Evolutionary conservation across 352 stramenopile species (phyloP), one percentile per base, ranked within the genome.

Genomic region (Phytophthora capsici): DNA sequence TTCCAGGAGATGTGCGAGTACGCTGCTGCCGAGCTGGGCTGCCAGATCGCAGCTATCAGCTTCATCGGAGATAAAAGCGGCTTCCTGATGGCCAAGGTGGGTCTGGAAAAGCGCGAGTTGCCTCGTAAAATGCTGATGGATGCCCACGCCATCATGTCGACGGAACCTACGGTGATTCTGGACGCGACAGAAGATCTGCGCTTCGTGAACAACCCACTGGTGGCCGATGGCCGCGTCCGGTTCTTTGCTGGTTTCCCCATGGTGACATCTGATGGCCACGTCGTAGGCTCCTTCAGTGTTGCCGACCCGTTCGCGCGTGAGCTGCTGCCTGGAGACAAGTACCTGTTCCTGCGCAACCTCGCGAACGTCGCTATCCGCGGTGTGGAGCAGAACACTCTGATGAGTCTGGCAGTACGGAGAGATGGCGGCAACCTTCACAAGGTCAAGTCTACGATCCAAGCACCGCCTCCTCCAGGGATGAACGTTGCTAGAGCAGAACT

Each of bases 1-100:
- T 95, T 95, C 64, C 87, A 95, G 56, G 87, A 95, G 54, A 94
- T 95, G 82, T 91, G 86, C 51, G 87, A 95, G 61, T 93, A 92
- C 59, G 87, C 85, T 16, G 84, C 86, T 3, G 86, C 87, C 14
- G 85, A 92, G 65, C 75, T 91, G 68, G 83, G 83, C 46, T 95
- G 87, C 68, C 82, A 90, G 72, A 89, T 91, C 43, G 83, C 87
- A 0, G 80, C 80, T n/a, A 84, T 94, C 37, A 91, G 83, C 69
- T 91, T 94, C 54, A 88, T 94, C 19, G 87, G 87, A 22, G 87
- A 94, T 73, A 95, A 93, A 75, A 93, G 79, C 46, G 84, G 84
- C 14, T 95, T 94, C 61, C 53, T 95, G 7, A 90, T 94, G 79
- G 78, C 87, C n/a, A 89, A 84, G 37, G 71, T 94, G 4, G 85